phyloP scores from a whole-genome alignment of 2,329 filamentous ascomycete genomes.

The Colletotrichum sp. region DNA sequence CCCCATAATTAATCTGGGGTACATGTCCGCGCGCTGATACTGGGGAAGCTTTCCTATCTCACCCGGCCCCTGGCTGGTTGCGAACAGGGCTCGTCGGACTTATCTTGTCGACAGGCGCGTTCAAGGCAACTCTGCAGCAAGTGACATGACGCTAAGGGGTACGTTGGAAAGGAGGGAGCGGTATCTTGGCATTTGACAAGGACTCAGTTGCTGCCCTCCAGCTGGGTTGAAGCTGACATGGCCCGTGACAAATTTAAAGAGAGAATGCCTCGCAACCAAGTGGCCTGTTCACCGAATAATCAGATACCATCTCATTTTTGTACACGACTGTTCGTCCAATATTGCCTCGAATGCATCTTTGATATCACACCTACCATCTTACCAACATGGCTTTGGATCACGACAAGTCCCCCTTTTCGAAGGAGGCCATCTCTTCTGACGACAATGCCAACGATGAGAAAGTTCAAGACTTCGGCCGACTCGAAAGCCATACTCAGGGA shows the following conservation, averaged over 20 bases:
- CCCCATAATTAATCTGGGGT: not conserved
- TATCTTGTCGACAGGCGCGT: not conserved
- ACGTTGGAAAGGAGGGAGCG: not conserved
- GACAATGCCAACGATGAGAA: not conserved
- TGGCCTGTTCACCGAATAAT: not conserved
- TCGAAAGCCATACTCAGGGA: not conserved
- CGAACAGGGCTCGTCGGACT: not conserved
- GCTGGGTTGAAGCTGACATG: not conserved
- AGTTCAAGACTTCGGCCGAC: not conserved
- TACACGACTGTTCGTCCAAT: not conserved
- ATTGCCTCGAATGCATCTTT: not conserved
- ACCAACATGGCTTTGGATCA: not conserved
- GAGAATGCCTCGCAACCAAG: not conserved
- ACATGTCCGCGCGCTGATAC: not conserved
- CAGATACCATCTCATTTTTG: not conserved
- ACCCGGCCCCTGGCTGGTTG: not conserved
- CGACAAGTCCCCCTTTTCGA: not conserved
- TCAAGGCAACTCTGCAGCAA: not conserved
- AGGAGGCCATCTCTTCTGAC: not conserved
- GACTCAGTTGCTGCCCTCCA: not conserved
- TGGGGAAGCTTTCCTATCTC: slow-evolving; percentile 8
- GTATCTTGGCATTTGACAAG: not conserved
- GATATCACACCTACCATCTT: not conserved
- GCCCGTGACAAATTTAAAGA: not conserved
- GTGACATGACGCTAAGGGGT: not conserved